A percentile compares a stretch with the other conserved stretches of the same genome.
Conservation (phyloP, 2,329 filamentous ascomycete genomes). For the Mycosphaerella sp. region DNA sequence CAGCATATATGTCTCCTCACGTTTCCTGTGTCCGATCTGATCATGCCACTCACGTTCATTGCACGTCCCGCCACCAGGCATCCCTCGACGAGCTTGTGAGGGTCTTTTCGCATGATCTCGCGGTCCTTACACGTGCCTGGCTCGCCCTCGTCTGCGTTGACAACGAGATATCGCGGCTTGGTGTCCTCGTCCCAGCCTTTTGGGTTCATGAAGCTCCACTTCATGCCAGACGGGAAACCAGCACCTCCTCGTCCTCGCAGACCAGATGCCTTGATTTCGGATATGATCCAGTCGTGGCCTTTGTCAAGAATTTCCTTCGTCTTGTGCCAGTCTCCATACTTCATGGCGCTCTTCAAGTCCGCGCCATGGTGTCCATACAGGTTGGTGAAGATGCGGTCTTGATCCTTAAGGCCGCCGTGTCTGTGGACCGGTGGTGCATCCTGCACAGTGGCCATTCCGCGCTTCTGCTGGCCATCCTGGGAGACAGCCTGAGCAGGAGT, state of each 20-base stretch:
- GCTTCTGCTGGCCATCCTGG: slow-evolving; percentile 47
- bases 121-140: slow-evolving; percentile 99
- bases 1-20: background rate
- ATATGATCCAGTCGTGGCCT: slow-evolving; percentile 98
- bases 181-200: slow-evolving; percentile 98
- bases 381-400: slow-evolving; percentile 99
- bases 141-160: slow-evolving; percentile 98
- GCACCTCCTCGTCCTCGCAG: slow-evolving; percentile 93
- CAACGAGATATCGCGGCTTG: slow-evolving; percentile 92
- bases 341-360: slow-evolving; percentile 89
- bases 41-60: slow-evolving; percentile 62
- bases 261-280: slow-evolving; percentile 93
- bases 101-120: slow-evolving; percentile 99
- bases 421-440: slow-evolving; percentile 53
- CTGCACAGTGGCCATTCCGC: slow-evolving; percentile 60
- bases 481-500: slow-evolving; percentile 27
- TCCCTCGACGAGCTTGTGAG: slow-evolving; percentile 97
- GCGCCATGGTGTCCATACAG: slow-evolving; percentile 88
- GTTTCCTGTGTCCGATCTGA: background rate
- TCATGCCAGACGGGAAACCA: slow-evolving; percentile 95
- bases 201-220: slow-evolving; percentile 99
- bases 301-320: slow-evolving; percentile 98
- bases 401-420: slow-evolving; percentile 85
- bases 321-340: slow-evolving; percentile 99
- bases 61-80: slow-evolving; percentile 92